A percentile compares a stretch with the other conserved stretches of the same genome.
Evolutionary conservation across 2,329 filamentous ascomycete genomes (phyloP).

Genomic region (Achaetomium macrosporum): DNA sequence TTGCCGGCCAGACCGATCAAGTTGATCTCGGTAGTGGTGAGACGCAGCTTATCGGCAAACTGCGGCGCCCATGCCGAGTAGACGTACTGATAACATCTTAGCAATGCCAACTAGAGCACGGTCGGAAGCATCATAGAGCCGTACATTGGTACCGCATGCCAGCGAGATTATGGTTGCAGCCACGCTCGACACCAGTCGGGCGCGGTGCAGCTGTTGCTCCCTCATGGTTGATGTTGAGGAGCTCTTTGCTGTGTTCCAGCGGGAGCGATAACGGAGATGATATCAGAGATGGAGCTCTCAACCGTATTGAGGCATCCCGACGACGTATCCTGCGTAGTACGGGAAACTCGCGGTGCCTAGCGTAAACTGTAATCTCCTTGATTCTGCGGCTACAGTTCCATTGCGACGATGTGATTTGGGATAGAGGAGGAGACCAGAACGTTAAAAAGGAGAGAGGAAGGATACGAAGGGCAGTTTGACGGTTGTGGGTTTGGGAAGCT

Average conservation of each 20-base stretch:
- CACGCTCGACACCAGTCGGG: conserved; percentile 73
- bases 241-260: not conserved
- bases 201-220: conserved; percentile 49
- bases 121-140: conserved; percentile 23
- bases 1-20: conserved; percentile 82
- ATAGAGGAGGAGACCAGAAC: too few relatives aligned
- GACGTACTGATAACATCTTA: conserved; percentile 64
- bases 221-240: conserved; percentile 34
- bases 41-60: conserved; percentile 77
- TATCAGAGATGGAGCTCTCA: not conserved
- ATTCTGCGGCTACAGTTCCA: too few relatives aligned
- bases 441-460: too few relatives aligned
- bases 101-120: not conserved
- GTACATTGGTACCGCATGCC: conserved; percentile 87
- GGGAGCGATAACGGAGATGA: conserved; percentile 6
- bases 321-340: not conserved
- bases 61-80: conserved; percentile 98
- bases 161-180: conserved; percentile 80
- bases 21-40: conserved; percentile 91
- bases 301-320: conserved; percentile 16
- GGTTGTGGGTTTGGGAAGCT: too few relatives aligned
- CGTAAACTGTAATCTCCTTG: too few relatives aligned
- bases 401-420: too few relatives aligned
- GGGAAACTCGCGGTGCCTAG: too few relatives aligned
- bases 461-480: too few relatives aligned